A percentile compares a stretch with the other conserved stretches of the same genome.
Evolutionary conservation across 1,284 basidiomycete species (phyloP).

Genomic region (Macrocybe sp.): DNA sequence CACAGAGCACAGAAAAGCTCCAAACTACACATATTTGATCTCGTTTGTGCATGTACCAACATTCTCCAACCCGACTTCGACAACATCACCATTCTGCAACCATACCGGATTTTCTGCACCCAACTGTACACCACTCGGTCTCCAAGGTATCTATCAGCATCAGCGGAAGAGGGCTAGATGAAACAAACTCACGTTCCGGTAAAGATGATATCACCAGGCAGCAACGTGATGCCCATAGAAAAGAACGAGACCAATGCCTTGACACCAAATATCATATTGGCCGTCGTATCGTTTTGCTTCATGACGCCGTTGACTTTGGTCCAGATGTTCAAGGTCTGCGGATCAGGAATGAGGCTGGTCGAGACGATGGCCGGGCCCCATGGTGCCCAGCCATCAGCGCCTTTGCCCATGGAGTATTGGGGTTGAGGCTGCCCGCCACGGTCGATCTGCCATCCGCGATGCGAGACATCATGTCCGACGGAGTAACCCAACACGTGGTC

Average conservation of each 20-base stretch:
- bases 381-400: constrained; percentile 35
- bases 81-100: constrained; percentile 33
- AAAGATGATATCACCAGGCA: constrained; percentile 53
- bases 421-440: constrained; percentile 36
- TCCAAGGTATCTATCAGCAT: constrained; percentile 7
- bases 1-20: too few relatives aligned
- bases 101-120: constrained; percentile 31
- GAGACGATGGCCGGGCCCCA: constrained; percentile 43
- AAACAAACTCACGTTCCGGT: constrained; percentile 40
- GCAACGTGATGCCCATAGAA: constrained; percentile 53
- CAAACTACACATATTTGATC: constrained; percentile 19
- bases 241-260: constrained; percentile 45
- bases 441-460: constrained; percentile 40
- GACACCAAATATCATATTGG: constrained; percentile 39
- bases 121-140: constrained; percentile 30
- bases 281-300: constrained; percentile 45
- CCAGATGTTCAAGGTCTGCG: constrained; percentile 39
- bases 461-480: constrained; percentile 36
- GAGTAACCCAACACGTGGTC: constrained; percentile 39
- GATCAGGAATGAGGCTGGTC: constrained; percentile 36
- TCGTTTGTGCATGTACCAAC: constrained; percentile 33
- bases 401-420: constrained; percentile 41
- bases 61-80: constrained; percentile 34
- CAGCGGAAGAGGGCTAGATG: background rate
- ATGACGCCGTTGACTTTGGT: constrained; percentile 44